Evolutionary conservation across 2,329 filamentous ascomycete species (phyloP), one percentile per base, ranked within the genome.

Genomic region (Penicillium psychrosexuale): DNA sequence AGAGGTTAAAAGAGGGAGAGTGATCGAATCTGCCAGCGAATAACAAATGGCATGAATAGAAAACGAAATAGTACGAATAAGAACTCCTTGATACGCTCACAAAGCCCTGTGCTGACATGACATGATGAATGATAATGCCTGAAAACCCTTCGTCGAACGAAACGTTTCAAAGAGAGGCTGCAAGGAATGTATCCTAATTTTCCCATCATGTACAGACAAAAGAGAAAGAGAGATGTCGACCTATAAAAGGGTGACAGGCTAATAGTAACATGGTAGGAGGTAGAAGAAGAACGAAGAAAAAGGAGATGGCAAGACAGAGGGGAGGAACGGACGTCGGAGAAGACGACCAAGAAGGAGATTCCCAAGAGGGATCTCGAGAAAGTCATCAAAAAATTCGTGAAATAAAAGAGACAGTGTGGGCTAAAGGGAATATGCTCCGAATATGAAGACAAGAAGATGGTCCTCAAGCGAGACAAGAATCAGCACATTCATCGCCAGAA

Each of bases 151-250:
- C 48, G 30, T 52, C 22, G 36, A 51, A 51, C 19, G 42, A 51
- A 36, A 47, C 31, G 19, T 22, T 45, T 38, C 8, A 52, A 37
- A 37, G 24, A 47, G 31, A 40, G 47, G 43, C 50, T 48, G 15
- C 44, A 43, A 60, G 64, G 62, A 61, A 53, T 47, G 54, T 56
- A 49, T 57, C 52, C 56, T 56, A 55, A 47, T 57, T 66, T 65
- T 61, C 63, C 57, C 59, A 63, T 57, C 60, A 69, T 68, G 62
- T 66, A 65, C 68, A 67, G 57, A 56, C 51, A 59, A 63, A 60
- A 58, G 49, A 55, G 53, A 52, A 54, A 53, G 44, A 62, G 54
- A 56, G 30, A 58, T 45, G 46, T 55, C 55, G 42, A 39, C 43
- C 47, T 47, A 34, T 33, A n/a, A 51, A 55, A 47, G 56, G 53